phyloP scores from a whole-genome alignment of 2,329 filamentous ascomycete species.

The Paracorniculantispora psalliotae region DNA sequence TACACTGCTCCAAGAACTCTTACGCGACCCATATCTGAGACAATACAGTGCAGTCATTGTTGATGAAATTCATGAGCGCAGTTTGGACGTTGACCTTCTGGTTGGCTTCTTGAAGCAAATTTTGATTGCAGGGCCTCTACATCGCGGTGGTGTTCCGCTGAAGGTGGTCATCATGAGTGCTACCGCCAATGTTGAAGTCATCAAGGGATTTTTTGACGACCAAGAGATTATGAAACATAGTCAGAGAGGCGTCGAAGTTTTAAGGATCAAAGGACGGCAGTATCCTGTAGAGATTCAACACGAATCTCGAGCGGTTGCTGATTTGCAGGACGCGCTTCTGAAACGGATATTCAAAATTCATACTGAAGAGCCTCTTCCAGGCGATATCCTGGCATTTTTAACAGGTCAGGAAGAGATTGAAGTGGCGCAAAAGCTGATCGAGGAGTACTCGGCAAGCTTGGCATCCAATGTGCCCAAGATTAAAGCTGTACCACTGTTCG shows the following conservation, averaged over 20 bases:
- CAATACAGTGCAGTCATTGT: constrained; percentile 89
- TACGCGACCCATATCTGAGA: constrained; percentile 74
- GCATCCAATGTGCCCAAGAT: constrained; percentile 69
- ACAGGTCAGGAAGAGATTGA: constrained; percentile 94
- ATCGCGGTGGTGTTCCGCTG: constrained; percentile 66
- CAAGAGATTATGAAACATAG: constrained; percentile 17
- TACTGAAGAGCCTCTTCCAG: constrained; percentile 80
- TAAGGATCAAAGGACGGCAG: constrained; percentile 77
- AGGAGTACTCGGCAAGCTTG: constrained; percentile 70
- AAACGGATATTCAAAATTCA: constrained; percentile 84
- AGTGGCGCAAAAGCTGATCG: constrained; percentile 69
- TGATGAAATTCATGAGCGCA: constrained; percentile 95
- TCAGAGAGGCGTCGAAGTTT: constrained; percentile 34
- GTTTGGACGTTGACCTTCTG: constrained; percentile 87
- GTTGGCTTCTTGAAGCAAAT: constrained; percentile 84
- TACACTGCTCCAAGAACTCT: constrained; percentile 89
- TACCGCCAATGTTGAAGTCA: constrained; percentile 79
- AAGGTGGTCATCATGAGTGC: constrained; percentile 97
- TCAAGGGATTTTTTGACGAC: constrained; percentile 67
- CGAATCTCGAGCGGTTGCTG: constrained; percentile 66
- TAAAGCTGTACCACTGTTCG: constrained; percentile 75
- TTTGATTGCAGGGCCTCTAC: constrained; percentile 55
- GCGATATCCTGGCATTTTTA: constrained; percentile 88
- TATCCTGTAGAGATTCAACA: constrained; percentile 78
- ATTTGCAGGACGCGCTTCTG: constrained; percentile 77